Percentiles rank a stretch among this genome's conserved stretches.
Evolutionary conservation across 306 rosid genomes (phyloP).

Genomic region (Pachyrhizus erosus): DNA sequence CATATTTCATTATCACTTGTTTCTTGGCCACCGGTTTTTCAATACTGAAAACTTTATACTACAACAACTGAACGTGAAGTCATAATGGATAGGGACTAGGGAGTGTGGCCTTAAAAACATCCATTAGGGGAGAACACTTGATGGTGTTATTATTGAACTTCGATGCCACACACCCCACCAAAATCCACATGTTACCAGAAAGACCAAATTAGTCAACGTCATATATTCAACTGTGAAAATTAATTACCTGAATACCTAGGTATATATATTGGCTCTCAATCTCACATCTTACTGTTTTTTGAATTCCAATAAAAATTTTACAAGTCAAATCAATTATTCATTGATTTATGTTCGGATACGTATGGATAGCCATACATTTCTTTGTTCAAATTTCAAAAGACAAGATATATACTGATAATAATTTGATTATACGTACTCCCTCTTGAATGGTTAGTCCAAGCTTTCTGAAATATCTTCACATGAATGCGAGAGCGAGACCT

Average conservation of each 20-base stretch:
- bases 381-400: not conserved
- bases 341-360: not conserved
- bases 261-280: not conserved
- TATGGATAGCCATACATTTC: not conserved
- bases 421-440: not conserved
- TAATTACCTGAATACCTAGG: not conserved
- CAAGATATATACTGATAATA: not conserved
- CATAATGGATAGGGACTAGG: conserved; percentile 27
- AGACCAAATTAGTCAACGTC: not conserved
- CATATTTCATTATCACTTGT: conserved; percentile 32
- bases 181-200: not conserved
- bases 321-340: not conserved
- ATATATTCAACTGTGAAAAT: not conserved
- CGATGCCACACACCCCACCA: conserved; percentile 42
- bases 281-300: not conserved
- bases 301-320: not conserved
- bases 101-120: conserved; percentile 30
- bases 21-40: conserved; percentile 41
- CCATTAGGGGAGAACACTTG: not conserved
- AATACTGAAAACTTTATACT: not conserved
- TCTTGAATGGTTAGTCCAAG: not conserved
- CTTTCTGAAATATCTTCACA: not conserved
- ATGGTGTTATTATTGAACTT: conserved; percentile 26
- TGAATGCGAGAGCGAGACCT: conserved; percentile 3
- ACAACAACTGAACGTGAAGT: conserved; percentile 36